Evolutionary conservation across 768 basidiomycete genomes (phyloP).

Genomic region (Suillus tomentosus): DNA sequence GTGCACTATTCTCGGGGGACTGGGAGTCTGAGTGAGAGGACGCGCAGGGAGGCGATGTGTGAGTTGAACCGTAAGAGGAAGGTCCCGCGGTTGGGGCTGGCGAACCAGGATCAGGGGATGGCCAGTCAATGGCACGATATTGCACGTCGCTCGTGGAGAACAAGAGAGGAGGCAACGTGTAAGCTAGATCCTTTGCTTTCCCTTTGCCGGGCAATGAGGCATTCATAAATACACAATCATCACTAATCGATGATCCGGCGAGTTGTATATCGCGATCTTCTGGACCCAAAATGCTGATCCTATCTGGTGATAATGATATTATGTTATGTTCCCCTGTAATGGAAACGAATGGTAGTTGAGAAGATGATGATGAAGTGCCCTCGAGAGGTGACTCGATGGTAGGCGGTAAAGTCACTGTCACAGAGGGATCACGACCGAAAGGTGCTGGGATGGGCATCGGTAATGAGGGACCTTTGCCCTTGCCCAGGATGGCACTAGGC

Average conservation of each 20-base stretch:
- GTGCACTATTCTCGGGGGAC: slow-evolving; percentile 18
- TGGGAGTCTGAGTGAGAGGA: slow-evolving; percentile 21
- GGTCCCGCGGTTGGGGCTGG: slow-evolving; percentile 28
- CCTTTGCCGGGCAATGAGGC: slow-evolving; percentile 48
- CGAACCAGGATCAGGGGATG: slow-evolving; percentile 29
- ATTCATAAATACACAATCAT: slow-evolving; percentile 9
- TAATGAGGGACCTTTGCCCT: slow-evolving; percentile 58
- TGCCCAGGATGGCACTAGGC: slow-evolving; percentile 39
- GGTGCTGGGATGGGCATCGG: slow-evolving; percentile 52
- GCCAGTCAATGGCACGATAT: slow-evolving; percentile 43
- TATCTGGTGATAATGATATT: background rate
- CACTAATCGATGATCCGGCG: slow-evolving; percentile 9
- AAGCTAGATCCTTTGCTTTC: slow-evolving; percentile 54
- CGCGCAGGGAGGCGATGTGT: slow-evolving; percentile 40
- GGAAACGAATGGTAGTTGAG: background rate
- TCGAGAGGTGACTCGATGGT: background rate
- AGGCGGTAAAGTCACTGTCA: slow-evolving; percentile 16
- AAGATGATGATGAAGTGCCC: slow-evolving; percentile 26
- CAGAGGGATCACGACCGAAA: slow-evolving; percentile 17
- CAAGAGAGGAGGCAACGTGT: slow-evolving; percentile 65
- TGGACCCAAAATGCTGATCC: no score
- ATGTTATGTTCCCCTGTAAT: background rate
- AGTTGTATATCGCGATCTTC: slow-evolving; percentile 5
- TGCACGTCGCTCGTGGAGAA: slow-evolving; percentile 58
- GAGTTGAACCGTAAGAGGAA: slow-evolving; percentile 41